Evolutionary conservation across 805 yeast genomes (phyloP).

Genomic region (Kluyveromyces nonfermentans): DNA sequence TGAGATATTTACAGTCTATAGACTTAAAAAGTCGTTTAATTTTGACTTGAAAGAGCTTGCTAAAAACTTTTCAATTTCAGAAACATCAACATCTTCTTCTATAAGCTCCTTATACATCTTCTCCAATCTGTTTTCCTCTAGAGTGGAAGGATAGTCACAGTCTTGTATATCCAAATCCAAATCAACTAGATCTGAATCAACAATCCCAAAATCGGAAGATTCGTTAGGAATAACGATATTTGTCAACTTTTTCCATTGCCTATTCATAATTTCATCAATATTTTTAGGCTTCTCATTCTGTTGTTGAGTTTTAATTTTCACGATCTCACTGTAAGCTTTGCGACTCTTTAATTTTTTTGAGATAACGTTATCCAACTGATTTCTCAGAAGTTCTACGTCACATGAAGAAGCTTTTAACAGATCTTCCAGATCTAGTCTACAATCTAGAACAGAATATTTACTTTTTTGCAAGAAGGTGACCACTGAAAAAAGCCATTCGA

Average conservation of each 20-base stretch:
- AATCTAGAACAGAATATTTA: slow-evolving; percentile 33
- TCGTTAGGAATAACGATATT: slow-evolving; percentile 34
- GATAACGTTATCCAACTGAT: slow-evolving; percentile 34
- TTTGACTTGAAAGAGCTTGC: slow-evolving; percentile 14
- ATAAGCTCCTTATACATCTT: slow-evolving; percentile 23
- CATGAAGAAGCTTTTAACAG: slow-evolving; percentile 23
- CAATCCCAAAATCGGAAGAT: slow-evolving; percentile 39
- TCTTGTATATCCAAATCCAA: slow-evolving; percentile 28
- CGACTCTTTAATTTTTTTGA: slow-evolving; percentile 30
- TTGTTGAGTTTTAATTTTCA: slow-evolving; percentile 18
- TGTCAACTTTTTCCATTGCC: slow-evolving; percentile 37
- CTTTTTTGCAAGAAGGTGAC: slow-evolving; percentile 56
- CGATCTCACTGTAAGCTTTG: slow-evolving; percentile 21
- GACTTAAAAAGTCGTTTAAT: slow-evolving; percentile 6
- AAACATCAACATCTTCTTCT: slow-evolving; percentile 10
- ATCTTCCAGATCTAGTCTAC: slow-evolving; percentile 37
- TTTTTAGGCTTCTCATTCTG: slow-evolving; percentile 11
- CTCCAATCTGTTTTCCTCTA: slow-evolving; percentile 21
- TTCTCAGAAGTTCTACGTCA: slow-evolving; percentile 24
- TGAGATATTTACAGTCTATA: not conserved
- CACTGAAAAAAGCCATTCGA: slow-evolving; percentile 65
- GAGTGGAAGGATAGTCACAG: slow-evolving; percentile 14
- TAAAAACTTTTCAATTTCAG: slow-evolving; percentile 23
- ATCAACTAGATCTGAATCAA: slow-evolving; percentile 41
- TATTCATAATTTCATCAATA: slow-evolving; percentile 26